Evolutionary conservation across 768 basidiomycete species (phyloP).

Genomic region (Mycena sanguinolenta): DNA sequence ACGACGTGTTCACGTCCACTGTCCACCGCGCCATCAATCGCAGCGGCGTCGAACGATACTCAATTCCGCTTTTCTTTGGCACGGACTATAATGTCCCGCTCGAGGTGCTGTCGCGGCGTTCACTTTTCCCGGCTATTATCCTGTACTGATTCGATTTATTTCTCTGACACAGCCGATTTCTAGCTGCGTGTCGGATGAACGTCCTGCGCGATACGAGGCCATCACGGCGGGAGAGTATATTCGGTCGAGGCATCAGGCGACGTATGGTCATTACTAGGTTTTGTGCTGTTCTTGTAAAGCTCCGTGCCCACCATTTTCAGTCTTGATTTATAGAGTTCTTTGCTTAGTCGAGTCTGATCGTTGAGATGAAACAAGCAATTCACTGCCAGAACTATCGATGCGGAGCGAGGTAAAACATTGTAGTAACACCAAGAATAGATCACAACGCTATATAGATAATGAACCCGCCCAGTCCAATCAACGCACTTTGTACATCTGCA

Average conservation of each 20-base stretch:
- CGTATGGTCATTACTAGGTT: slow-evolving; percentile 52
- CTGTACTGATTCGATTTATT: background rate
- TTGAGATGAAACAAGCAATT: too few relatives aligned
- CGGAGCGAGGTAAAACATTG: too few relatives aligned
- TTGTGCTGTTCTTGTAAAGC: too few relatives aligned
- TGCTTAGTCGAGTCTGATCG: too few relatives aligned
- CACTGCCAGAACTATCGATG: too few relatives aligned
- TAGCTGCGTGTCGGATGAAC: slow-evolving; percentile 49
- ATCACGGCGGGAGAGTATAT: slow-evolving; percentile 83
- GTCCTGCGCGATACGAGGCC: slow-evolving; percentile 65
- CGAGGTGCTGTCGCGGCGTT: slow-evolving; percentile 69
- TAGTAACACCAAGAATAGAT: background rate
- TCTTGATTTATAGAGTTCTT: too few relatives aligned
- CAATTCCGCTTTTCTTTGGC: slow-evolving; percentile 92
- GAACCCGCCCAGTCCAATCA: slow-evolving; percentile 46
- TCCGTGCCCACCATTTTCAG: too few relatives aligned
- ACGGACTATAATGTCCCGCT: slow-evolving; percentile 88
- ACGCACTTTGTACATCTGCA: slow-evolving; percentile 86
- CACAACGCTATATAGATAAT: background rate
- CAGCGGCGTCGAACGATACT: slow-evolving; percentile 78
- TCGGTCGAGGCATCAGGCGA: slow-evolving; percentile 68
- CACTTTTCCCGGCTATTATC: background rate
- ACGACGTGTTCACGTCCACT: slow-evolving; percentile 92
- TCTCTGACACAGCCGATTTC: slow-evolving; percentile 49
- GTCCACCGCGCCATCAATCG: slow-evolving; percentile 88